Base-by-base conservation (phyloP, 2,329 filamentous ascomycete genomes). In the Didymella keratinophila region DNA sequence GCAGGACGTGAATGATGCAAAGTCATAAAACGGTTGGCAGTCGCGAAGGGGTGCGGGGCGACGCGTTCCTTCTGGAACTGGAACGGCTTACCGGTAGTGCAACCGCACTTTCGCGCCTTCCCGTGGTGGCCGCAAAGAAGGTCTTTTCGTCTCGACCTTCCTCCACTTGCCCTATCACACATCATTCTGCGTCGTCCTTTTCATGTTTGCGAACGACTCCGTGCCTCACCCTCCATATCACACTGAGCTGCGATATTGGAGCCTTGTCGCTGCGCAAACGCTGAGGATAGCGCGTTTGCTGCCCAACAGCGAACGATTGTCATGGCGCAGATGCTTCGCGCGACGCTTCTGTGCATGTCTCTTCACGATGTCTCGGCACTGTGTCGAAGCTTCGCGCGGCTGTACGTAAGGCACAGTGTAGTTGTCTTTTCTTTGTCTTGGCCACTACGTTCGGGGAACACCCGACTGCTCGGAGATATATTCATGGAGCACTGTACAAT, bases 351-450 rank as follows among this genome's bases (percentile, higher is more conserved):
- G 9, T 41, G 11, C 16, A 18, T 10, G n/a, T 39, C 9, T 10
- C 11, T 25, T 41, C 30, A 18, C 25, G 2, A 23, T 39, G 25
- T 46, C 12, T n/a, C 8, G 20, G 20, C 39, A 23, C 3, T 32
- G 23, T 56, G 42, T 52, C 27, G n/a, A 36, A 47, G 11, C 3
- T 47, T 32, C 20, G 21, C 10, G 25, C 12, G 27, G 11, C 2
- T 20, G 7, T 20, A 37, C 23, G 11, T 18, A 25, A 41, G 20
- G 3, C 14, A 58, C 55, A 52, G 25, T 52, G 49, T 28, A n/a
- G n/a, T 39, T 44, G 21, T 52, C 34, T 50, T 23, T 34, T 25
- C 55, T 58, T 52, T 58, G 47, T 52, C 23, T 32, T 32, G 8
- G n/a, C 18, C 16, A 30, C 18, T 28, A 10, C 16, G 18, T 27